Base-by-base conservation (phyloP, 2,329 filamentous ascomycete species). In the Penicillium occitanis region DNA sequence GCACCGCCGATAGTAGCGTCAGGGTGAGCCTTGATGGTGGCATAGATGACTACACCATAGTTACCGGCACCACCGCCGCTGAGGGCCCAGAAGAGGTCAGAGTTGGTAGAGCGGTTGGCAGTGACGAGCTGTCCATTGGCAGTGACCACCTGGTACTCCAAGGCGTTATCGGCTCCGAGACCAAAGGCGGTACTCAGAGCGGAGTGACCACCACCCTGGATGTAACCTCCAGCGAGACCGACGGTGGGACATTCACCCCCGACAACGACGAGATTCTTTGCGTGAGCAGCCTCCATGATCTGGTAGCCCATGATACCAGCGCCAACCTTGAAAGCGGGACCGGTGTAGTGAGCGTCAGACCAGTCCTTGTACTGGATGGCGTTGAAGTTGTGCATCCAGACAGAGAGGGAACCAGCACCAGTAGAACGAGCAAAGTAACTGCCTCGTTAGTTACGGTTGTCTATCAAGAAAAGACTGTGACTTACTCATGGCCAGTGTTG, bases 191-290 rank as follows among this genome's bases (percentile, higher is more conserved):
- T 51, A 50, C 40, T 46, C 11, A 66, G 65, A 10, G 82, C 77
- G 0, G 81, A 83, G 70, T 88, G 86, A 0, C 88, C 88, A 14
- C 86, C 88, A 3, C 86, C 87, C 71, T 87, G 85, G 4, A 79
- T 82, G 70, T 85, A 90, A 0, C 87, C 87, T 10, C 87, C 88
- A 0, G 85, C 83, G 7, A 87, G 69, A 1, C 86, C 87, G 4
- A 89, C 86, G 0, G 83, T 84, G 28, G 60, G 55, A 40, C 65
- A 66, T 28, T 82, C 81, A 1, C 87, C 87, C 0, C 83, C 85
- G 0, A 90, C 83, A 3, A 88, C 76, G 0, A 80, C 80, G 13
- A 85, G 74, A 59, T 83, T 80, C 64, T 79, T 70, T 1, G 76
- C 70, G 61, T 83, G 76, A 0, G 85, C 80, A 25, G 37, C 28